Conservation (phyloP, 345 rosid species). For the Durio zibethinus region DNA sequence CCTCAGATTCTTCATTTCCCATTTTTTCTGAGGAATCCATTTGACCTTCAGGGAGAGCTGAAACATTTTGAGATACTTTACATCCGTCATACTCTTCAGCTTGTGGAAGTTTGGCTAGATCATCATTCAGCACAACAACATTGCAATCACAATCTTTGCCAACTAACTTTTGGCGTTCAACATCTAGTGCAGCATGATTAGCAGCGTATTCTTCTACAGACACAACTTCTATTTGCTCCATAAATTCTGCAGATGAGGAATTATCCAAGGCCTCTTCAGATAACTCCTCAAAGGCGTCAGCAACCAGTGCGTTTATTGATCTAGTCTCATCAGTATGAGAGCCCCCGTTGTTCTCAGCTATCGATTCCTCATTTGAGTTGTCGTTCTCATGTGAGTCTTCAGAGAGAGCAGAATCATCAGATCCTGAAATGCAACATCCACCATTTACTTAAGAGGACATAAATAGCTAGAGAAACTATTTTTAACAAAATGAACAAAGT, state of each 20-base stretch:
- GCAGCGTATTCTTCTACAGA: neutral
- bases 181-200: neutral
- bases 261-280: too few relatives aligned
- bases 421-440: slow-evolving; percentile 12
- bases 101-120: neutral
- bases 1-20: neutral
- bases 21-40: neutral
- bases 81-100: neutral
- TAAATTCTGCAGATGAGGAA: neutral
- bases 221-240: neutral
- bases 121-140: neutral
- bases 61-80: neutral
- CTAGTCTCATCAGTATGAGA: too few relatives aligned
- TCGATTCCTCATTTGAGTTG: neutral
- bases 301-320: too few relatives aligned
- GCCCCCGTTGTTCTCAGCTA: too few relatives aligned
- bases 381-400: neutral
- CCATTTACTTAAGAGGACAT: neutral
- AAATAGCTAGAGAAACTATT: neutral
- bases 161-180: neutral
- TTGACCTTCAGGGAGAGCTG: neutral
- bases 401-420: neutral
- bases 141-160: neutral
- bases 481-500: neutral
- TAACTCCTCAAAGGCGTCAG: too few relatives aligned